Conservation (phyloP, 1,284 basidiomycete genomes). For the Pulveroboletus sp. region DNA sequence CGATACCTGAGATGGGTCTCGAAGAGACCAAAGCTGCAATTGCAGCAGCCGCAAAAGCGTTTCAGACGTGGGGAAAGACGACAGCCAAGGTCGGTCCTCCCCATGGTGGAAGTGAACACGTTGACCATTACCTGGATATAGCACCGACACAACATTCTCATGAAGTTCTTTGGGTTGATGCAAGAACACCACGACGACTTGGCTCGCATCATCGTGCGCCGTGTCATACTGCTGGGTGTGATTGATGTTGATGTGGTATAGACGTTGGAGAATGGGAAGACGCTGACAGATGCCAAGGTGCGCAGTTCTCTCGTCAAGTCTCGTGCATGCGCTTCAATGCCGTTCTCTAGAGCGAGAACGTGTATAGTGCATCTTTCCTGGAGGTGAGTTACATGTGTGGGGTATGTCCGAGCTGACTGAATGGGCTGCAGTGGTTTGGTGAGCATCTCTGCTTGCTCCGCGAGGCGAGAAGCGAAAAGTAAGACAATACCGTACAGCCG, state of each 20-base stretch:
- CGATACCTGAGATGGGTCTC: conserved; percentile 84
- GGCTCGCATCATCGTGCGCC: conserved; percentile 71
- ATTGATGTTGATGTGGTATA: conserved; percentile 36
- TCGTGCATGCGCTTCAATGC: not conserved
- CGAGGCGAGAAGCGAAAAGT: not conserved
- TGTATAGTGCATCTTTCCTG: conserved; percentile 82
- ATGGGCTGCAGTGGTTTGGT: conserved; percentile 70
- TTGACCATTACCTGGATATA: conserved; percentile 30
- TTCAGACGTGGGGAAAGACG: conserved; percentile 80
- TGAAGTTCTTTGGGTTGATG: conserved; percentile 76
- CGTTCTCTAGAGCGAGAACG: conserved; percentile 64
- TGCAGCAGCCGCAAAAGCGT: conserved; percentile 72
- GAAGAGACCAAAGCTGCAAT: conserved; percentile 82
- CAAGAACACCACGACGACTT: conserved; percentile 81
- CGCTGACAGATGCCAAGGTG: conserved; percentile 79
- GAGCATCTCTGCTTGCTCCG: conserved; percentile 25
- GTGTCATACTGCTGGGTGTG: conserved; percentile 12
- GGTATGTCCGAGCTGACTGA: conserved; percentile 8
- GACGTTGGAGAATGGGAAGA: conserved; percentile 94
- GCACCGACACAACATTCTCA: conserved; percentile 78
- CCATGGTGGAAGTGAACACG: not conserved
- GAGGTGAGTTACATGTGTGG: conserved; percentile 52
- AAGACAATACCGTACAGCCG: conserved; percentile 51
- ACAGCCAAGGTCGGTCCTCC: conserved; percentile 62
- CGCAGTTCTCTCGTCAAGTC: not conserved